Evolutionary conservation across 2,329 filamentous ascomycete species (phyloP).

Genomic region (Talaromyces verruculosus): DNA sequence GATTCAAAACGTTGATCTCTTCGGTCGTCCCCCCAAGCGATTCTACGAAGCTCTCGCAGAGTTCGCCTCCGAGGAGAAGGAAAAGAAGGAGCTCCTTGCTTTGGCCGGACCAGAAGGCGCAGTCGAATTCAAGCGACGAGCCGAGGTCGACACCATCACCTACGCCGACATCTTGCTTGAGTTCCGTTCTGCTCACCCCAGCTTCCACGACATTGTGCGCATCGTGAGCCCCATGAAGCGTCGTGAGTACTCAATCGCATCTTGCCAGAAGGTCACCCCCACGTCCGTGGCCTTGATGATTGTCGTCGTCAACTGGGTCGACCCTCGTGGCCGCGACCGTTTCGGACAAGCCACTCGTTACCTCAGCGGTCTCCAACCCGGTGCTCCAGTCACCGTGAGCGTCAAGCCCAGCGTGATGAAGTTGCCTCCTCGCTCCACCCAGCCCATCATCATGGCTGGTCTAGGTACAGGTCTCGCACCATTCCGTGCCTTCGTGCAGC

Average conservation of each 20-base stretch:
- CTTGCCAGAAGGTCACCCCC: slow-evolving; percentile 90
- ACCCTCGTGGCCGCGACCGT: slow-evolving; percentile 80
- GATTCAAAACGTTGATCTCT: slow-evolving; percentile 91
- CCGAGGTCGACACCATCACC: slow-evolving; percentile 86
- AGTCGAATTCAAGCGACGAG: slow-evolving; percentile 85
- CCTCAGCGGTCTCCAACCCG: slow-evolving; percentile 72
- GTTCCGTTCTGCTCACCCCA: slow-evolving; percentile 83
- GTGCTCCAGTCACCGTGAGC: slow-evolving; percentile 79
- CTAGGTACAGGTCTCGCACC: slow-evolving; percentile 96
- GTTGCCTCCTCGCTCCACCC: slow-evolving; percentile 80
- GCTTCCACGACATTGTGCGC: slow-evolving; percentile 82
- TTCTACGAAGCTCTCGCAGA: slow-evolving; percentile 94
- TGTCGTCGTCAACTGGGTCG: slow-evolving; percentile 94
- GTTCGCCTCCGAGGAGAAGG: slow-evolving; percentile 76
- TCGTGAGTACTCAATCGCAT: slow-evolving; percentile 98
- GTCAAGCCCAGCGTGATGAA: slow-evolving; percentile 99
- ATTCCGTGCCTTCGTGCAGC: slow-evolving; percentile 98
- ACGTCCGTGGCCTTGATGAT: slow-evolving; percentile 92
- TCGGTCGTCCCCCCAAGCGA: slow-evolving; percentile 92
- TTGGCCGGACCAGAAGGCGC: slow-evolving; percentile 77
- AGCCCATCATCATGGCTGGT: slow-evolving; percentile 97
- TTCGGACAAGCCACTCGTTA: slow-evolving; percentile 93
- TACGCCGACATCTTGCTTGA: slow-evolving; percentile 88
- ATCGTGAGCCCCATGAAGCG: slow-evolving; percentile 93
- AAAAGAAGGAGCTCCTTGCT: slow-evolving; percentile 75